phyloP scores from a whole-genome alignment of 2,329 filamentous ascomycete genomes.

The Penicillium sp. region DNA sequence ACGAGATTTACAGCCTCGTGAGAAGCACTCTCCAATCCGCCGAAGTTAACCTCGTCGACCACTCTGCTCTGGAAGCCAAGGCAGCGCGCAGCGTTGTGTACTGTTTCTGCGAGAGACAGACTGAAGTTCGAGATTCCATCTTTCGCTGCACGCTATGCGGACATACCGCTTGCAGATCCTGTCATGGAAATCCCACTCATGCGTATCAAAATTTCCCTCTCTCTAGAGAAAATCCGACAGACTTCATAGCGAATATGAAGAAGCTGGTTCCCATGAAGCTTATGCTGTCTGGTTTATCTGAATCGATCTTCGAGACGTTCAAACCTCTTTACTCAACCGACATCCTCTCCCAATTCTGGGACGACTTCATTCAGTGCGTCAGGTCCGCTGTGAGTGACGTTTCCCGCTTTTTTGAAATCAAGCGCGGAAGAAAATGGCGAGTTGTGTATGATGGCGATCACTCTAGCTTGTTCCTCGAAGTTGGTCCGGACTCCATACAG shows the following conservation, averaged over 20 bases:
- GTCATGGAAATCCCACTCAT: conserved; percentile 54
- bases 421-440: conserved; percentile 33
- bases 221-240: conserved; percentile 38
- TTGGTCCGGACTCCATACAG: conserved; percentile 27
- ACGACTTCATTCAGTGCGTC: conserved; percentile 33
- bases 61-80: conserved; percentile 19
- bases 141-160: conserved; percentile 51
- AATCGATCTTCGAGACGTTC: conserved; percentile 23
- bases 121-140: conserved; percentile 39
- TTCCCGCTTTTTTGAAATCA: conserved; percentile 30
- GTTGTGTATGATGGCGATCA: conserved; percentile 28
- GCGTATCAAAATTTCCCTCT: conserved; percentile 33
- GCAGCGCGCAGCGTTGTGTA: conserved; percentile 42
- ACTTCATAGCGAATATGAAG: conserved; percentile 47
- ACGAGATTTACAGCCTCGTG: conserved; percentile 15
- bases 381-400: conserved; percentile 25
- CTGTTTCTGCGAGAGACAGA: conserved; percentile 58
- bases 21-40: conserved; percentile 13
- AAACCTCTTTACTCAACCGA: conserved; percentile 10
- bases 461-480: conserved; percentile 27
- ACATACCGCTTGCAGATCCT: conserved; percentile 54
- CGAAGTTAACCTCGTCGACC: conserved; percentile 7
- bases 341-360: conserved; percentile 28
- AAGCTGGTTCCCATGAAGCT: conserved; percentile 43
- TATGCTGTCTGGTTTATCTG: conserved; percentile 30